Evolutionary conservation across 495 filamentous ascomycete species (phyloP), one percentile per base, ranked within the genome.

Genomic region (Penicillium waksmanii): DNA sequence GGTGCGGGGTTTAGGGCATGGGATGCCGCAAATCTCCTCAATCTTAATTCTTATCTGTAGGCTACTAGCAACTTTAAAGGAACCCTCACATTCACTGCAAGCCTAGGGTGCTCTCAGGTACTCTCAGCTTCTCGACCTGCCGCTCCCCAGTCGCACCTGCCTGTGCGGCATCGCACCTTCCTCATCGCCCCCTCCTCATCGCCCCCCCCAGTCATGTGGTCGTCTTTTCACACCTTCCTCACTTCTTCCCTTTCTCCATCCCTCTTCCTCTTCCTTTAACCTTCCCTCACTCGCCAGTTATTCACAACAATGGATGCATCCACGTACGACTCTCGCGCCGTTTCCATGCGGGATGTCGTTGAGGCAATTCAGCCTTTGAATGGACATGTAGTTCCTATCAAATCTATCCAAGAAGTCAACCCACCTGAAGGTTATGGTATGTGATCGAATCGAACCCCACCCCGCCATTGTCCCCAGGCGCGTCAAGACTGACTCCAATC

Each of bases 371-470:
- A 60, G 35, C 73, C 76, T 31, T 61, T 77, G 1, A 33, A 53
- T 9, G 78, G 78, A 23, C 38, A 70, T 9, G 63, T 77, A 6
- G 44, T 66, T n/a, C 70, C 78, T 5, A 68, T 80, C 42, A 65
- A 61, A 36, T 77, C 78, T 0, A 66, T 79, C 2, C 78, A 80
- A 40, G 74, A 80, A 58, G 73, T 71, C n/a, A 70, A 57, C 7
- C 73, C 78, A 4, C 56, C 42, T 5, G 72, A 77, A 60, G 74
- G 74, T 34, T 80, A 72, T 35, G 73, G 78, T 79, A 61, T 51
- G 70, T 61, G 18, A 46, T 46, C 17, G 15, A 23, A 46, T 46
- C 17, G 15, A 23, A 25, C 42, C 15, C 34, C 17, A 35, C 23
- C 17, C 15, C 18, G 15, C 42, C 35, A 52, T 13, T n/a, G 10